Conservation (phyloP, 1,284 basidiomycete genomes). For the Schizophyllum commune region DNA sequence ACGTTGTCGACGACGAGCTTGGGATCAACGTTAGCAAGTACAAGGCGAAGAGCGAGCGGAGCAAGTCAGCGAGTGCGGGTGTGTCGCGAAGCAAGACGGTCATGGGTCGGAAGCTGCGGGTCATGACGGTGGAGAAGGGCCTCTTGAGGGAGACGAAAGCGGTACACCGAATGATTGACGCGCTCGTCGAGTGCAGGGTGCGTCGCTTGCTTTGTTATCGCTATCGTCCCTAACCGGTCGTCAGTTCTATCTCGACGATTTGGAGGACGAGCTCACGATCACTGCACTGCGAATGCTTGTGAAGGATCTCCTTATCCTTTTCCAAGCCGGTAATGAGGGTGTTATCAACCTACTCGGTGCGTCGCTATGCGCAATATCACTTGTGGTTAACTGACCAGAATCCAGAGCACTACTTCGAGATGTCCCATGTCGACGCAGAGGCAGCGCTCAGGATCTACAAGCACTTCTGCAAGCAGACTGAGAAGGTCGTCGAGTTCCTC, state of each 20-base stretch:
- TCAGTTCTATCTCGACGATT: slow-evolving; percentile 90
- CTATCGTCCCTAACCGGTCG: slow-evolving; percentile 6
- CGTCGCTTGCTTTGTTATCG: slow-evolving; percentile 18
- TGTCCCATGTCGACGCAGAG: slow-evolving; percentile 89
- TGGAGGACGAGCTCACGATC: slow-evolving; percentile 88
- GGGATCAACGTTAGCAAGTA: slow-evolving; percentile 20
- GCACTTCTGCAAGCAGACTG: slow-evolving; percentile 92
- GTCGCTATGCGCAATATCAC: slow-evolving; percentile 6
- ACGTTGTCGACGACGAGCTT: slow-evolving; percentile 44
- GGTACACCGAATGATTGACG: slow-evolving; percentile 85
- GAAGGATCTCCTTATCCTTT: slow-evolving; percentile 92
- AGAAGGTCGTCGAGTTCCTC: slow-evolving; percentile 90
- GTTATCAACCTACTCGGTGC: slow-evolving; percentile 92
- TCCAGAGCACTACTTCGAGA: slow-evolving; percentile 93
- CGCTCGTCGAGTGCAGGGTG: slow-evolving; percentile 83
- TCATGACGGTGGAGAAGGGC: slow-evolving; percentile 95
- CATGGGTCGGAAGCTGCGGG: slow-evolving; percentile 76
- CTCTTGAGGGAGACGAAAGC: slow-evolving; percentile 86
- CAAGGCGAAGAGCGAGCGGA: background rate
- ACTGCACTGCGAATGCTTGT: slow-evolving; percentile 92
- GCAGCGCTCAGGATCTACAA: slow-evolving; percentile 88
- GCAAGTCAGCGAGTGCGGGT: slow-evolving; percentile 18
- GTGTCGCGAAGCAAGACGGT: slow-evolving; percentile 67
- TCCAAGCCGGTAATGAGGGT: slow-evolving; percentile 96
- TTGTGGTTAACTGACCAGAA: slow-evolving; percentile 11